phyloP scores from a whole-genome alignment of 495 filamentous ascomycete genomes.

The Hypoxylon fuscum region DNA sequence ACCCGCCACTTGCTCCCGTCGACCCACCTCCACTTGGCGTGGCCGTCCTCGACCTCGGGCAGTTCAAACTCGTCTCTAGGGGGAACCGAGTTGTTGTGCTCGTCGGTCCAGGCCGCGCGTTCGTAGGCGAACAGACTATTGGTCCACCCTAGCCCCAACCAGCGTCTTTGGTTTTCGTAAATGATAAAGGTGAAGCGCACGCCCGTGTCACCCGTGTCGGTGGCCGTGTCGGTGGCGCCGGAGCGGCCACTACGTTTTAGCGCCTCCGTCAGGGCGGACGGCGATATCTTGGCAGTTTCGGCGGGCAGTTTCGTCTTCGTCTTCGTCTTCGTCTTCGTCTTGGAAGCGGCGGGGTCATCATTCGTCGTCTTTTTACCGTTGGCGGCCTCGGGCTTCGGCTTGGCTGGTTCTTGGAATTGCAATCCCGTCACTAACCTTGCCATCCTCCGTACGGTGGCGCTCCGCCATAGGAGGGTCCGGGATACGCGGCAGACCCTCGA shows the following conservation, averaged over 20 bases:
- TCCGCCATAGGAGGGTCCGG: conserved; percentile 91
- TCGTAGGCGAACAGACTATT: conserved; percentile 89
- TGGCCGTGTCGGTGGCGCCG: conserved; percentile 64
- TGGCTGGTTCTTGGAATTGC: conserved; percentile 62
- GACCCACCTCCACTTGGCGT: conserved; percentile 89
- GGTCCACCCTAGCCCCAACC: conserved; percentile 96
- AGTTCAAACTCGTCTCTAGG: conserved; percentile 84
- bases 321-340: conserved; percentile 7
- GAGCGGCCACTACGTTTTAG: conserved; percentile 39
- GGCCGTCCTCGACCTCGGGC: conserved; percentile 80
- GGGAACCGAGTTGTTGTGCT: conserved; percentile 84
- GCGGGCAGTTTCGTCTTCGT: conserved; percentile 31
- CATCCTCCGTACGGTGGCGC: conserved; percentile 71
- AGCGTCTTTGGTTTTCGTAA: conserved; percentile 95
- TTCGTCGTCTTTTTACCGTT: conserved; percentile 15
- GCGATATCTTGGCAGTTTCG: conserved; percentile 33
- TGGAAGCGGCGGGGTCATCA: too few relatives aligned
- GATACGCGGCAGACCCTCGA: conserved; percentile 85
- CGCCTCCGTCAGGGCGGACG: conserved; percentile 43
- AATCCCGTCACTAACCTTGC: conserved; percentile 80
- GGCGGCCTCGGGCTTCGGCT: conserved; percentile 36
- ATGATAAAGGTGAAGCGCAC: conserved; percentile 95
- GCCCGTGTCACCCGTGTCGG: too few relatives aligned
- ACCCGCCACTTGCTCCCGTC: conserved; percentile 85
- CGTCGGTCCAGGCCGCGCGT: conserved; percentile 91